A percentile compares a stretch with the other conserved stretches of the same genome.
phyloP scores from a whole-genome alignment of 169 alveolate species.

The Theileria orientalis region DNA sequence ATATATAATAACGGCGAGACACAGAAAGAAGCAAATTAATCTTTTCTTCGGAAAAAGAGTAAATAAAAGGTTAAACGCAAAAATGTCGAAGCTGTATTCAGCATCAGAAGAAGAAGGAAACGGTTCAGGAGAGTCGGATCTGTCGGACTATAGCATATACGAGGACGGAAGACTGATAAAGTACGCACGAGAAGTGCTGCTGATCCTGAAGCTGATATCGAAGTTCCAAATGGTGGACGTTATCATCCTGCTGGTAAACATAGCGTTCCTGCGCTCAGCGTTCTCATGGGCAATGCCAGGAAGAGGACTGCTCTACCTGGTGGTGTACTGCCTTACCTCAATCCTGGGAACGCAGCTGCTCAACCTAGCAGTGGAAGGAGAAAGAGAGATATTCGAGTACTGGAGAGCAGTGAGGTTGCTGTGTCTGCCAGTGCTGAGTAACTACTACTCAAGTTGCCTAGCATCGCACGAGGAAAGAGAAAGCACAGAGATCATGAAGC shows the following conservation, averaged over 20 bases:
- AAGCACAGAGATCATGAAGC: not conserved
- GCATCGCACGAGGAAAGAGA: slow-evolving; percentile 21
- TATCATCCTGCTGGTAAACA: slow-evolving; percentile 40
- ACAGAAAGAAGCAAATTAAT: slow-evolving; percentile 43
- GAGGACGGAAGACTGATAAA: slow-evolving; percentile 54
- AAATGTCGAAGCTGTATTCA: not conserved
- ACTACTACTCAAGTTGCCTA: not conserved
- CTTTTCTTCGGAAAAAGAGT: slow-evolving; percentile 34
- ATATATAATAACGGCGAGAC: slow-evolving; percentile 17
- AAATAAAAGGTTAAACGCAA: not conserved
- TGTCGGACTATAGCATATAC: not conserved
- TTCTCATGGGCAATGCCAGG: slow-evolving; percentile 60
- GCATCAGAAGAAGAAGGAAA: slow-evolving; percentile 6
- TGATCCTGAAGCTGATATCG: slow-evolving; percentile 48
- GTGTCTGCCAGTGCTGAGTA: not conserved
- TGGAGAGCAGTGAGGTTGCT: slow-evolving; percentile 52
- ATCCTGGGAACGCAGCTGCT: slow-evolving; percentile 64
- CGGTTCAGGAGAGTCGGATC: slow-evolving; percentile 20
- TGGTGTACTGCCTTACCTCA: slow-evolving; percentile 54
- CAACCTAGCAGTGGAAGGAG: slow-evolving; percentile 64
- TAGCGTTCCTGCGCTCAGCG: slow-evolving; percentile 42
- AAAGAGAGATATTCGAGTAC: slow-evolving; percentile 49
- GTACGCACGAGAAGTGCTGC: slow-evolving; percentile 58
- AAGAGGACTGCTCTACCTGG: slow-evolving; percentile 34
- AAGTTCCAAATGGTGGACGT: slow-evolving; percentile 67